These are phyloP conservation scores for Coffea humblotiana DNA, from an alignment of 305 asterid genomes.

Conservation along the genomic window DNA sequence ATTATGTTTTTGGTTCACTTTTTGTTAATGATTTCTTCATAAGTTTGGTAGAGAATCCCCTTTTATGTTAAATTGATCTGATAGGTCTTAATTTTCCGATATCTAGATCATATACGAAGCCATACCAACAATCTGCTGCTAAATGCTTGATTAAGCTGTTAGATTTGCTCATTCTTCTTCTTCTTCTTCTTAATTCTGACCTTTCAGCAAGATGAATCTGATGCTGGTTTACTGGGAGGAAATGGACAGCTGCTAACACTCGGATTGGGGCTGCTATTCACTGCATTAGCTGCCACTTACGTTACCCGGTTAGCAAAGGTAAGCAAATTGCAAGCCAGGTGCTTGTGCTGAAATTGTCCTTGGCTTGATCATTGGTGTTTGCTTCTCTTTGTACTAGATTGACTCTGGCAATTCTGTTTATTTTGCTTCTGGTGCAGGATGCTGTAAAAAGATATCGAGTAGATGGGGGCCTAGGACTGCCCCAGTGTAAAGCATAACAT, in stretches of 20 bases:
- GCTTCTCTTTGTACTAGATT: not conserved
- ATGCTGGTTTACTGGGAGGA: constrained; percentile 57
- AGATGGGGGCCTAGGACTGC: constrained; percentile 7
- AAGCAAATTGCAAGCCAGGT: constrained; percentile 11
- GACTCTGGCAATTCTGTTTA: not conserved
- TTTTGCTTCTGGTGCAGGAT: constrained; percentile 54
- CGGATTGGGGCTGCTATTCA: constrained; percentile 77
- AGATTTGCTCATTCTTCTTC: not conserved
- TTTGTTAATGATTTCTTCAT: too few species aligned
- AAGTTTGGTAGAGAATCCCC: too few species aligned
- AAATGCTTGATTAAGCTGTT: not conserved
- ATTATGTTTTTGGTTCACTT: too few species aligned
- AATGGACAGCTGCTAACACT: constrained; percentile 75
- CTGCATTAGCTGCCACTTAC: constrained; percentile 81
- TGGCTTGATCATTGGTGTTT: not conserved
- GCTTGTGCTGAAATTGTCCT: not conserved
- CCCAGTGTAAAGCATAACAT: not conserved
- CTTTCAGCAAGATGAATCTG: constrained; percentile 85
- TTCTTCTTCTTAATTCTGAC: not conserved
- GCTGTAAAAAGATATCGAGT: constrained; percentile 85
- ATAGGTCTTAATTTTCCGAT: not conserved
- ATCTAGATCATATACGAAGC: not conserved
- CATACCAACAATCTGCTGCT: not conserved
- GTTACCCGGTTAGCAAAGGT: constrained; percentile 90
- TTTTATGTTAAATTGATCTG: too few species aligned